Base-by-base conservation (phyloP, 2,329 filamentous ascomycete genomes). In the Diaporthe citri region DNA sequence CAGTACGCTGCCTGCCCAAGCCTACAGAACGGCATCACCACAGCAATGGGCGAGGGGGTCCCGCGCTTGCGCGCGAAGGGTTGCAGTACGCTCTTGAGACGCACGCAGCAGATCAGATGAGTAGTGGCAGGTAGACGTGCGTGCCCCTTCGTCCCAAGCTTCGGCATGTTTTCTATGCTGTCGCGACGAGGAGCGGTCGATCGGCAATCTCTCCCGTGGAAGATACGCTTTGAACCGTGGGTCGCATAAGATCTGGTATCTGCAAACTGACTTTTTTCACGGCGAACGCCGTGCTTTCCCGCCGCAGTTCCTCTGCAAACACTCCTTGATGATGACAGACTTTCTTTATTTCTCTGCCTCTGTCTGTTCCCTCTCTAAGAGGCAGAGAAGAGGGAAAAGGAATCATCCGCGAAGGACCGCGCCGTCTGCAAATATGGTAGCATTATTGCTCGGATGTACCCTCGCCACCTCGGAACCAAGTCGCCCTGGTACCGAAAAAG, bases 401-500 rank as follows among this genome's bases (percentile, higher is more conserved):
- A 55, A 55, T 69, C 48, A 28, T 34, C 64, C 64, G 22, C 48
- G 34, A 69, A 12, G 46, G 41, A 28, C 46, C 48, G 64, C 64
- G 48, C 64, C 64, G 64, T 20, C 46, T 39, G 8, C 34, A n/a
- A 41, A 15, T 55, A 69, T n/a, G 48, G 64, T 69, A 69, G 48
- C 48, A 69, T 69, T 41, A 22, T 55, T 52, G 48, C 64, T 69
- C 64, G 64, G 64, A 55, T 69, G 64, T 41, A 67, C 31, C 48
- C 46, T 69, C n/a, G 64, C 64, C 48, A 69, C 64, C 48, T 69
- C 64, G 64, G 64, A 69, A 69, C 64, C n/a, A 69, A 28, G 22
- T 55, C 22, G 64, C 64, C 31, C 31, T 69, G 64, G 48, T 69
- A 69, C 64, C 64, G 64, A 69, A 69, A 69, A 69, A 69, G 64